A percentile compares a stretch with the other conserved stretches of the same genome.
Evolutionary conservation across 306 rosid genomes (phyloP).

Genomic region (Canavalia gladiata): DNA sequence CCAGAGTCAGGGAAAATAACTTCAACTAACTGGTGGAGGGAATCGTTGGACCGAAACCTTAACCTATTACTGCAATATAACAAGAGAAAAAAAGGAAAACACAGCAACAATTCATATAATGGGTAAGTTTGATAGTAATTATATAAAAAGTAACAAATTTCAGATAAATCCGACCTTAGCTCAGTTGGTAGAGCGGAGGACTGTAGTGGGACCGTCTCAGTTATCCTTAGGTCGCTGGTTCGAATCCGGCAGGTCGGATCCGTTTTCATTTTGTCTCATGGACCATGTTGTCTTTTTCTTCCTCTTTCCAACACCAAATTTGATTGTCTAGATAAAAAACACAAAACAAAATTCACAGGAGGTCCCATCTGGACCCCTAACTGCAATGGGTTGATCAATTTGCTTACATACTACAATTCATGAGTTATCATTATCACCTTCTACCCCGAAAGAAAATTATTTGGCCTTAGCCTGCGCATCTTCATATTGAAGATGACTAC

Average conservation of each 20-base stretch:
- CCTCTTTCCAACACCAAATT: background rate
- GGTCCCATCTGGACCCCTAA: constrained; percentile 41
- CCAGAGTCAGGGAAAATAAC: background rate
- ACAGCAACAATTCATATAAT: too few species aligned
- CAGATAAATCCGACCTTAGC: constrained; percentile 51
- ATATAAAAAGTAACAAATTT: too few species aligned
- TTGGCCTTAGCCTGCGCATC: constrained; percentile 43
- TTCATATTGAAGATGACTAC: constrained; percentile 51
- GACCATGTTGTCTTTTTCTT: constrained; percentile 1
- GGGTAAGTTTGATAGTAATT: too few species aligned
- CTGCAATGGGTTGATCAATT: constrained; percentile 3
- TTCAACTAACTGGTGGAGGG: background rate
- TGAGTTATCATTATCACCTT: constrained; percentile 50
- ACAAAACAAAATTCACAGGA: constrained; percentile 39
- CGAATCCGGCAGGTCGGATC: constrained; percentile 58
- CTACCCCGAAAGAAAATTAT: constrained; percentile 18
- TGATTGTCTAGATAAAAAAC: background rate
- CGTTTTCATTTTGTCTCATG: background rate
- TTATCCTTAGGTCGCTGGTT: constrained; percentile 59
- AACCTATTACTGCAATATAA: background rate
- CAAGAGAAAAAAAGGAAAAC: too few species aligned
- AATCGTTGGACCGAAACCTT: background rate
- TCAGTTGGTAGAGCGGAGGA: constrained; percentile 65
- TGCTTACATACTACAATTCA: constrained; percentile 22
- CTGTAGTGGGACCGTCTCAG: constrained; percentile 46